Evolutionary conservation across 768 basidiomycete genomes (phyloP).

Genomic region (Lactarius sp.): DNA sequence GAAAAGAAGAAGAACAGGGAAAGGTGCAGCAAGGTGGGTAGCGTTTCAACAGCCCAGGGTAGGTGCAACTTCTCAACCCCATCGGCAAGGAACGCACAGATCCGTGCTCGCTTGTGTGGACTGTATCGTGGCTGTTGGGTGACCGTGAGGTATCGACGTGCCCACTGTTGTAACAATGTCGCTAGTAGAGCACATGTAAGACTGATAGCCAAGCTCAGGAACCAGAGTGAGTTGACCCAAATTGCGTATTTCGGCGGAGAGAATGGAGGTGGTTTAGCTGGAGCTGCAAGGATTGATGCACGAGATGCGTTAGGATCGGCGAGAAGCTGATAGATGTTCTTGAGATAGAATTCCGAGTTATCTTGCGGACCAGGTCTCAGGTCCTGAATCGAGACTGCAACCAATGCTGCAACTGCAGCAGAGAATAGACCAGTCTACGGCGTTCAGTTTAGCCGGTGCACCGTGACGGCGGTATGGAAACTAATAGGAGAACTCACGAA

Average conservation of each 20-base stretch:
- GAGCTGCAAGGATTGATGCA: neutral
- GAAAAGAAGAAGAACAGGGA: slow-evolving; percentile 20
- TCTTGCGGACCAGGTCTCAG: slow-evolving; percentile 2
- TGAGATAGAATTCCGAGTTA: slow-evolving; percentile 3
- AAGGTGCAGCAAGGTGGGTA: slow-evolving; percentile 15
- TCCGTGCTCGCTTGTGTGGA: neutral
- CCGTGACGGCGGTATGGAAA: neutral
- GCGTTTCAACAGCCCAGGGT: neutral
- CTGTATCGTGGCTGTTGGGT: neutral
- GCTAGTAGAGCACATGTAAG: slow-evolving; percentile 3
- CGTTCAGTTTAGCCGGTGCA: neutral
- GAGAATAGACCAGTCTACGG: slow-evolving; percentile 21
- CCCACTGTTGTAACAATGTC: slow-evolving; percentile 11
- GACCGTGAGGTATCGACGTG: slow-evolving; percentile 2
- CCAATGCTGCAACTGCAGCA: no score
- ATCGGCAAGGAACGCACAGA: slow-evolving; percentile 4
- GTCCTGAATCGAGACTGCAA: neutral
- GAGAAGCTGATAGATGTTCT: neutral
- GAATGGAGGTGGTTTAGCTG: neutral
- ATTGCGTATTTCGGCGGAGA: slow-evolving; percentile 1
- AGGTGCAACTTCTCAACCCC: neutral
- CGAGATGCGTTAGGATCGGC: neutral
- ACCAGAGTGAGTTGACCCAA: slow-evolving; percentile 12
- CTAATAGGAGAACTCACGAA: slow-evolving; percentile 16
- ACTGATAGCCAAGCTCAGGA: slow-evolving; percentile 12